phyloP scores from a whole-genome alignment of 2,329 filamentous ascomycete genomes.

The Thelonectria rubi region DNA sequence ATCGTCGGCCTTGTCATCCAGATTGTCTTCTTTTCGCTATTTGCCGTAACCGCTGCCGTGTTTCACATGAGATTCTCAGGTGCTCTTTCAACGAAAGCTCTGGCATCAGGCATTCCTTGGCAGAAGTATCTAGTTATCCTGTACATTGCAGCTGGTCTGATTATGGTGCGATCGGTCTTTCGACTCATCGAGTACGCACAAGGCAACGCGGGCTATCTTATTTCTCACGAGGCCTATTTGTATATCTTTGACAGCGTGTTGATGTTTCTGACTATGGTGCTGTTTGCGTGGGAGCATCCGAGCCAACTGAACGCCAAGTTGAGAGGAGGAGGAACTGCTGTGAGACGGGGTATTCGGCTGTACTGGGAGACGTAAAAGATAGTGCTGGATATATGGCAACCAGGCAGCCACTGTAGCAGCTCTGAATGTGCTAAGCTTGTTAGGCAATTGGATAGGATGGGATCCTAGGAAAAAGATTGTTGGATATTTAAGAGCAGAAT shows the following conservation, averaged over 20 bases:
- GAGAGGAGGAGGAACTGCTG: not conserved
- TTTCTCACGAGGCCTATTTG: conserved; percentile 43
- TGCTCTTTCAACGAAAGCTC: not conserved
- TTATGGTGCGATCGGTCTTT: conserved; percentile 51
- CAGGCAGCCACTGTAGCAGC: no score
- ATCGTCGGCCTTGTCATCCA: conserved; percentile 62
- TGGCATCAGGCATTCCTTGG: conserved; percentile 36
- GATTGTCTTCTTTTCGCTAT: conserved; percentile 61
- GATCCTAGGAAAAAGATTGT: no score
- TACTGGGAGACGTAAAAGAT: not conserved
- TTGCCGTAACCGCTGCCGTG: conserved; percentile 53
- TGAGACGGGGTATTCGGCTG: not conserved
- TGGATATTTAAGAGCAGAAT: no score
- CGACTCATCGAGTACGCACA: conserved; percentile 50
- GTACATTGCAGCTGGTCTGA: conserved; percentile 38
- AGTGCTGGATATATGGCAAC: no score
- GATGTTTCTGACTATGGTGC: conserved; percentile 41
- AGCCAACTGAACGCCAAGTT: not conserved
- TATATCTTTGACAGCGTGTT: conserved; percentile 47
- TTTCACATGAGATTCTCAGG: conserved; percentile 49
- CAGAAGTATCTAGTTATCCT: conserved; percentile 36
- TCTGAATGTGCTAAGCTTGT: no score
- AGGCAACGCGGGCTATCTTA: conserved; percentile 44
- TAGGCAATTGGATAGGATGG: no score
- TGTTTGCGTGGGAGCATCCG: conserved; percentile 29